These are phyloP conservation scores for Fusarium marasasianum DNA, from an alignment of 2,329 filamentous ascomycete genomes.

Conservation along the genomic window DNA sequence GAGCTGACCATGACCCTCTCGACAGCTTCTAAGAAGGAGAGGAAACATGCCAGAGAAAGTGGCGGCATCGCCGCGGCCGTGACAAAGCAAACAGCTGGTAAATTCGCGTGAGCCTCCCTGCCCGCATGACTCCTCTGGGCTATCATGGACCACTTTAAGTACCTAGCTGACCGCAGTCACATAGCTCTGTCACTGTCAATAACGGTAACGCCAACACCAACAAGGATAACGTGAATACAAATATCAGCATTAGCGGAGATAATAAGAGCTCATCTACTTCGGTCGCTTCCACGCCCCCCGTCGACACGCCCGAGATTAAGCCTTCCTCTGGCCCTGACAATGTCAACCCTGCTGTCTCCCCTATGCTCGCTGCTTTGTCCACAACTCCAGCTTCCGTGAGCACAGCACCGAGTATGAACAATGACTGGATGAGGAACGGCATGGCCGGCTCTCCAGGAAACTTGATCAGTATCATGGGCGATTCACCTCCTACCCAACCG, in stretches of 20 bases:
- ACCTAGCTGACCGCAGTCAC: conserved; percentile 40
- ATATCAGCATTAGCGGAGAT: conserved; percentile 45
- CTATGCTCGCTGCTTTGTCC: conserved; percentile 59
- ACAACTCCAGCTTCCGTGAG: conserved; percentile 60
- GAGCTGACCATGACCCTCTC: conserved; percentile 41
- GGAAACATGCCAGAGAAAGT: conserved; percentile 64
- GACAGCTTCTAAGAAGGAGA: conserved; percentile 60
- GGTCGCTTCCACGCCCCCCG: conserved; percentile 55
- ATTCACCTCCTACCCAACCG: conserved; percentile 63
- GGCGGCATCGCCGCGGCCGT: conserved; percentile 63
- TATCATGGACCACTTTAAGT: conserved; percentile 17
- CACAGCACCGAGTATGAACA: conserved; percentile 57
- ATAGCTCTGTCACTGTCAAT: conserved; percentile 31
- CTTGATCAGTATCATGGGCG: conserved; percentile 60
- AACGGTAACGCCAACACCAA: conserved; percentile 45
- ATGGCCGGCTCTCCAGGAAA: conserved; percentile 64
- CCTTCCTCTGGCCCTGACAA: conserved; percentile 53
- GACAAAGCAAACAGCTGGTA: conserved; percentile 62
- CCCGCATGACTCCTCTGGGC: conserved; percentile 43
- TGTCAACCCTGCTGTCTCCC: conserved; percentile 56
- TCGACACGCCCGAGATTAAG: conserved; percentile 58
- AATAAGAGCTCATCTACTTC: conserved; percentile 51
- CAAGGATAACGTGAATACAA: conserved; percentile 42
- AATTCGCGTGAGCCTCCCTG: conserved; percentile 58
- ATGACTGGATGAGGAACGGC: conserved; percentile 56